These are phyloP conservation scores for Didymella exigua DNA, from an alignment of 2,329 filamentous ascomycete genomes.

Conservation along the genomic window DNA sequence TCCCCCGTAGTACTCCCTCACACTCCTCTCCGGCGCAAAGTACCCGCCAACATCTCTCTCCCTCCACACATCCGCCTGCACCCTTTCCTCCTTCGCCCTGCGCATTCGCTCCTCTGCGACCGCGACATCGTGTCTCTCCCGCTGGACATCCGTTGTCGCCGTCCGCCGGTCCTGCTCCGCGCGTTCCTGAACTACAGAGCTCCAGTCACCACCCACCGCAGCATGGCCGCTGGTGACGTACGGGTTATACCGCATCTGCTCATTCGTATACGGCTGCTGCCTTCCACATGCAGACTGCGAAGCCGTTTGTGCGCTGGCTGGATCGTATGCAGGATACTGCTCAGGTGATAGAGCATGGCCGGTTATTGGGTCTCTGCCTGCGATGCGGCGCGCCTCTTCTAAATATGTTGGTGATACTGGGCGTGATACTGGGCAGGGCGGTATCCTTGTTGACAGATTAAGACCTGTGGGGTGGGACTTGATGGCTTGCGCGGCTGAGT, in stretches of 20 bases:
- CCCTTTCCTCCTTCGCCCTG: background rate
- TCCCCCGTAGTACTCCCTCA: background rate
- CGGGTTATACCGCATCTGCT: background rate
- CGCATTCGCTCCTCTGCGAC: background rate
- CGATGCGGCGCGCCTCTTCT: background rate
- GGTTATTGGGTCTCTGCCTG: background rate
- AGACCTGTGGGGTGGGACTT: background rate
- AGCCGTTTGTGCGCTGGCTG: background rate
- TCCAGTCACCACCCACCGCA: background rate
- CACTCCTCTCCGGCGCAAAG: background rate
- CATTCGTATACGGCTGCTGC: background rate
- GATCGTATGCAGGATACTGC: too few relatives aligned
- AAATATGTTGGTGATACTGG: background rate
- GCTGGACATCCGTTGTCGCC: background rate
- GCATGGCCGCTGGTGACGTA: background rate
- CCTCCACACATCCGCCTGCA: background rate
- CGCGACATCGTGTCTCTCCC: background rate
- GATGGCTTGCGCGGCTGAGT: background rate
- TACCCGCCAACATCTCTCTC: background rate
- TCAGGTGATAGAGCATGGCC: background rate
- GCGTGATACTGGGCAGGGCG: background rate
- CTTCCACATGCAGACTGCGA: background rate
- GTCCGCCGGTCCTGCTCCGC: background rate
- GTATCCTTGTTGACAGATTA: background rate
- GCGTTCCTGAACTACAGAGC: background rate